Evolutionary conservation across 192 early-diverging fungal genomes (phyloP), one percentile per base, ranked within the genome.

Genomic region (Coemansia sp.): DNA sequence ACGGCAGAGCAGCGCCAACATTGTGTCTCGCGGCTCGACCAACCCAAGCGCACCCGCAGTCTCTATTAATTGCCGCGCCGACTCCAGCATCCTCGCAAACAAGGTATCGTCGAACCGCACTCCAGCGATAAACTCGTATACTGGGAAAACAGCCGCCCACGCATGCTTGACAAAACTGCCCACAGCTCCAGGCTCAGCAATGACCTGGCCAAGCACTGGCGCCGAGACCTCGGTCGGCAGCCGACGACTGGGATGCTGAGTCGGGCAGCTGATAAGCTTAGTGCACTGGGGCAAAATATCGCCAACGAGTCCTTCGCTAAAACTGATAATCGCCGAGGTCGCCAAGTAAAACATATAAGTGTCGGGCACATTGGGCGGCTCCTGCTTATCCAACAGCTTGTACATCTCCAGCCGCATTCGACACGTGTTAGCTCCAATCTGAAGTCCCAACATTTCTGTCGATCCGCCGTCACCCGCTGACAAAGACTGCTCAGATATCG

Each of bases 371-470:
- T 74, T 57, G 4, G 98, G 98, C 21, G 96, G 91, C 14, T 96
- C 96, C 8, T 87, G 80, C 75, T 97, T 98, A 72, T 99, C 98
- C 33, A 99, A 86, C 76, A 95, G 94, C 78, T 95, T 92, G 60
- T 96, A 77, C 73, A 93, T 79, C 58, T 85, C 74, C 11, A 75
- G 62, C 55, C 86, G 83, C 63, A 85, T 62, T 21, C 69, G 32
- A 64, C 73, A 66, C 61, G 44, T 66, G 46, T 67, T 42, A 28
- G 70, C 64, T 16, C 86, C 74, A 28, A 80, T 53, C 66, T 73
- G 76, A 11, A 10, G 52, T 30, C 26, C 52, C 21, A 16, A 14
- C 26, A 28, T 10, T 30, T 30, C 52, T 10, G 52, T 14, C 23
- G 52, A 55, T 14, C 26, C 52, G 4, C 13, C 26, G 11, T 30